A percentile compares a stretch with the other conserved stretches of the same genome.
phyloP scores from a whole-genome alignment of 257 asterid genomes.

The Paraleonurus japonicus region DNA sequence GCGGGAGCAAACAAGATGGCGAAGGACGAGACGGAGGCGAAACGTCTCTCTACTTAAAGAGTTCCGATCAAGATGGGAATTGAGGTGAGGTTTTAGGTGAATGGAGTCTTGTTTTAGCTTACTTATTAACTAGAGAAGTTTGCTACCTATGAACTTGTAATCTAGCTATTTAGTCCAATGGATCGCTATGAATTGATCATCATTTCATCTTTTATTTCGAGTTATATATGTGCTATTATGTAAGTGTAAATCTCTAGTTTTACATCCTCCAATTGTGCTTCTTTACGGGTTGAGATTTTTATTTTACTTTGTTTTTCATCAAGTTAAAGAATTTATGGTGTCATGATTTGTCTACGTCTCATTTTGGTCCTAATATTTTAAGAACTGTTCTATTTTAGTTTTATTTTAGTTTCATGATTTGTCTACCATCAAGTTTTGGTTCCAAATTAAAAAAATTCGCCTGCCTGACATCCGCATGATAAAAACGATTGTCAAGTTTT shows the following conservation, averaged over 20 bases:
- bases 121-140: background rate
- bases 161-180: conserved; percentile 26
- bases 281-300: background rate
- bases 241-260: conserved; percentile 37
- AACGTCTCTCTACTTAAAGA: conserved; percentile 54
- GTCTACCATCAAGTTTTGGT: too few species aligned
- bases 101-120: conserved; percentile 12
- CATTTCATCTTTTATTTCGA: conserved; percentile 4
- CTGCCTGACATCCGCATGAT: too few species aligned
- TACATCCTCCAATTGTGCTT: background rate
- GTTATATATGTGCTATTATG: conserved; percentile 24
- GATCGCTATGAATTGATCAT: background rate
- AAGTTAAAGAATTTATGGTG: too few species aligned
- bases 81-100: conserved; percentile 26
- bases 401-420: too few species aligned
- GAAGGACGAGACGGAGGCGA: conserved; percentile 72
- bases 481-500: too few species aligned
- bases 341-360: background rate
- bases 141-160: conserved; percentile 26
- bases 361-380: too few species aligned
- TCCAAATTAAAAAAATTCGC: too few species aligned
- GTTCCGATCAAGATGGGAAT: conserved; percentile 54
- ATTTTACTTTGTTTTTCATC: background rate
- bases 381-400: too few species aligned
- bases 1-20: conserved; percentile 69